Conservation (phyloP, 192 early-diverging fungal species). For the Coemansia sp. region DNA sequence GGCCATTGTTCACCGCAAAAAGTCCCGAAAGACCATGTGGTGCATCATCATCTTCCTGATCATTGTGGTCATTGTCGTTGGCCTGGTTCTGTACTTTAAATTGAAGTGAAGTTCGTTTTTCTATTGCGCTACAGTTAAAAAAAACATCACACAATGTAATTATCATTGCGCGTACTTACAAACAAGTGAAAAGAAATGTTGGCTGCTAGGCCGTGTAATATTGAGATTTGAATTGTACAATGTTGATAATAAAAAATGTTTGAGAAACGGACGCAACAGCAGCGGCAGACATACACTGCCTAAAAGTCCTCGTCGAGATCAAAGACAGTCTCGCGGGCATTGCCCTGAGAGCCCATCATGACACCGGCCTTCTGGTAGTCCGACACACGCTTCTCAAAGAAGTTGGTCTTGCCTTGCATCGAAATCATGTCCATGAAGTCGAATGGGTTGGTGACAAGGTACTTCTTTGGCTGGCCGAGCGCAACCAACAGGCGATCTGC, state of each 20-base stretch:
- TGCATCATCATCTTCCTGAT: conserved; percentile 36
- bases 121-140: not conserved
- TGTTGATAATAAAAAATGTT: not conserved
- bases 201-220: not conserved
- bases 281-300: not conserved
- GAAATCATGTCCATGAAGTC: conserved; percentile 99
- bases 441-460: conserved; percentile 89
- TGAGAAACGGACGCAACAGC: not conserved
- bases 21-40: conserved; percentile 44
- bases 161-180: no score
- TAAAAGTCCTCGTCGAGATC: conserved; percentile 85
- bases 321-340: conserved; percentile 68
- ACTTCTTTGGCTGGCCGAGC: conserved; percentile 84
- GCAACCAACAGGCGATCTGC: conserved; percentile 93
- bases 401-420: conserved; percentile 98
- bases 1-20: conserved; percentile 33
- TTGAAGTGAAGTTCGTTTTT: conserved; percentile 7
- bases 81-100: conserved; percentile 38
- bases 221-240: conserved; percentile 8
- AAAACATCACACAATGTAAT: not conserved
- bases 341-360: conserved; percentile 65
- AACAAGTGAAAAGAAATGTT: not conserved
- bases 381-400: conserved; percentile 96
- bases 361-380: conserved; percentile 96
- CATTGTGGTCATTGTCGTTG: conserved; percentile 51